Conservation (phyloP, 345 rosid species). For the Pistacia vera region DNA sequence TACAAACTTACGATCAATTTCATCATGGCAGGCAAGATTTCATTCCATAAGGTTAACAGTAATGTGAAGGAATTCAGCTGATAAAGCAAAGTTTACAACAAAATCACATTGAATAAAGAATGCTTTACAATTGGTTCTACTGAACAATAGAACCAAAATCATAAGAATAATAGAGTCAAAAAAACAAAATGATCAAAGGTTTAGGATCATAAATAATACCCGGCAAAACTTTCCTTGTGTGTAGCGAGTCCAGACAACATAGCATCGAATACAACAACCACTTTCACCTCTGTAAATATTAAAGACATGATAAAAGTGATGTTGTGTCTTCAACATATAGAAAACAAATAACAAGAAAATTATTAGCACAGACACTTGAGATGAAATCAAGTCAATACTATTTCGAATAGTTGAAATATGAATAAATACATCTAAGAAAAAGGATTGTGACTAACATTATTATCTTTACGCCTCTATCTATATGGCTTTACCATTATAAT, state of each 20-base stretch:
- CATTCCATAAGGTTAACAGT: background rate
- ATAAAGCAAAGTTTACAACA: too few relatives aligned
- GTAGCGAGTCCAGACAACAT: constrained; percentile 91
- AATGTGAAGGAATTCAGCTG: too few relatives aligned
- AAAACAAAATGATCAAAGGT: background rate
- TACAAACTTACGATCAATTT: background rate
- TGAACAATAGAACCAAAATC: too few relatives aligned
- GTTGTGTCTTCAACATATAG: constrained; percentile 3
- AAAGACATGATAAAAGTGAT: constrained; percentile 20
- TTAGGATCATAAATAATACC: constrained; percentile 43
- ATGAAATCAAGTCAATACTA: constrained; percentile 5
- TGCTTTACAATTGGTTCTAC: background rate
- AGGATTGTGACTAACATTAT: background rate
- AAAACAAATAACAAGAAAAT: background rate
- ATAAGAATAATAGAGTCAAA: background rate
- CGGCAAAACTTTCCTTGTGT: constrained; percentile 74
- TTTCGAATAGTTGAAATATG: background rate
- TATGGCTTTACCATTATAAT: background rate
- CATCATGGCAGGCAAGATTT: constrained; percentile 1
- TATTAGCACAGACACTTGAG: constrained; percentile 6
- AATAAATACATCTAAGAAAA: background rate
- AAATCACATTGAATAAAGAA: too few relatives aligned
- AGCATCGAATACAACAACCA: constrained; percentile 95
- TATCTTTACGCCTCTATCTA: background rate
- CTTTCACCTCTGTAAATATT: constrained; percentile 77